Evolutionary conservation across 192 early-diverging fungal species (phyloP), one percentile per base, ranked within the genome.

Genomic region (Coemansia sp.): DNA sequence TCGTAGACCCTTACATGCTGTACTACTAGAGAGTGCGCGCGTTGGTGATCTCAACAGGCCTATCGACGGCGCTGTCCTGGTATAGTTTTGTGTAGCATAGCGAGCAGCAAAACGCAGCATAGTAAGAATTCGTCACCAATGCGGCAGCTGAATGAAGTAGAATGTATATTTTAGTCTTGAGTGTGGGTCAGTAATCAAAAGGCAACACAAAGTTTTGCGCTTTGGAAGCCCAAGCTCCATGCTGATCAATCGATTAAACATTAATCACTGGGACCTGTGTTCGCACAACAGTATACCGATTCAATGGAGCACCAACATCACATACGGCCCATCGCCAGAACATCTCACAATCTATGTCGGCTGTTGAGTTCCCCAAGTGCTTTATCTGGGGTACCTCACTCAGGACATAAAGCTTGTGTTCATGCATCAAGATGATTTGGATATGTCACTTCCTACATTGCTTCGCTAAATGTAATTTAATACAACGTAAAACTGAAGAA

Each of bases 61-160:
- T 52, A 51, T 49, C 26, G 38, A 44, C 12, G 49, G n/a, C 30
- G 47, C 19, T 7, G 34, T 7, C 4, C 7, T 34, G 14, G 34
- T 25, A 19, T 50, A 28, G 49, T 60, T 56, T 57, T 52, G 63
- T 5, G 47, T 24, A 65, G 63, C 24, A 18, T 57, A 28, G n/a
- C 49, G 32, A 24, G 54, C 49, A 27, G 62, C 53, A 23, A 62
- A 24, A 8, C 75, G 69, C 54, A 78, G 50, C 75, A 78, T 77
- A 8, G 41, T 25, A 21, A 51, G 41, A 64, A 32, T 47, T 22
- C 14, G 12, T 14, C 16, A 14, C 16, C 16, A 44, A 44, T 44
- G 38, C 16, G 38, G 12, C 38, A 44, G 12, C 19, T 32, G 56
- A 34, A 38, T 49, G 21, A 56, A 58, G 56, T 9, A 51, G 50